Percentiles rank a stretch among this genome's conserved stretches.
phyloP scores from a whole-genome alignment of 2,329 filamentous ascomycete species.

The Metarhizium sp. region DNA sequence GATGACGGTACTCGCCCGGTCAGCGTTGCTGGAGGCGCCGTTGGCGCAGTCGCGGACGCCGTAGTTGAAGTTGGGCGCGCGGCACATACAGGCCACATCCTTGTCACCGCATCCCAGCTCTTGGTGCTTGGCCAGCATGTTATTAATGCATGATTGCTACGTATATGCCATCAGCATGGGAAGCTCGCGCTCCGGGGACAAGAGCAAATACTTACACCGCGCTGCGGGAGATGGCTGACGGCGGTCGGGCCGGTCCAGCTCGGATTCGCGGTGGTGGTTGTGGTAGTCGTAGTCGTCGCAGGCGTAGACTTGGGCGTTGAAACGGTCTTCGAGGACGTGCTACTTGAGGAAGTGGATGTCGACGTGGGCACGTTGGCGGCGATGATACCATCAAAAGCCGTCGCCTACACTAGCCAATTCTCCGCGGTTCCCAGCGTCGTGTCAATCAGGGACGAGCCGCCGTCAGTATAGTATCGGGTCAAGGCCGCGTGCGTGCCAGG shows the following conservation, averaged over 20 bases:
- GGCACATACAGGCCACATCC: background rate
- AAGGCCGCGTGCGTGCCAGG: background rate
- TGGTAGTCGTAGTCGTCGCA: background rate
- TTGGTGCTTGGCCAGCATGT: background rate
- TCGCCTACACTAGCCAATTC: background rate
- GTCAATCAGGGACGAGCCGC: background rate
- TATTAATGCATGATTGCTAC: background rate
- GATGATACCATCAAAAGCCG: conserved; percentile 2
- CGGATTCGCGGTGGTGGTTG: background rate
- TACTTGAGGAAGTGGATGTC: no score
- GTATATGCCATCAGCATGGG: background rate
- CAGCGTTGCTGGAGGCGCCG: background rate
- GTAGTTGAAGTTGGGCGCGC: background rate
- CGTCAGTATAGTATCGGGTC: background rate
- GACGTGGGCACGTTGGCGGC: background rate
- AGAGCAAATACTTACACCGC: background rate
- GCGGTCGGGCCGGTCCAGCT: background rate
- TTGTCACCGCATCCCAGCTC: background rate
- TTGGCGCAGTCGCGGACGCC: background rate
- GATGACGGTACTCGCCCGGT: no score
- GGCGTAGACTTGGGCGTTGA: background rate
- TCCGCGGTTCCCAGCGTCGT: background rate
- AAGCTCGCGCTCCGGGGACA: background rate
- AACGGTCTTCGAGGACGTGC: no score
- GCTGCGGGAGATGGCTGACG: background rate